Percentiles rank a stretch among this genome's conserved stretches.
Conservation (phyloP, 306 rosid species). For the Inga oerstediana region DNA sequence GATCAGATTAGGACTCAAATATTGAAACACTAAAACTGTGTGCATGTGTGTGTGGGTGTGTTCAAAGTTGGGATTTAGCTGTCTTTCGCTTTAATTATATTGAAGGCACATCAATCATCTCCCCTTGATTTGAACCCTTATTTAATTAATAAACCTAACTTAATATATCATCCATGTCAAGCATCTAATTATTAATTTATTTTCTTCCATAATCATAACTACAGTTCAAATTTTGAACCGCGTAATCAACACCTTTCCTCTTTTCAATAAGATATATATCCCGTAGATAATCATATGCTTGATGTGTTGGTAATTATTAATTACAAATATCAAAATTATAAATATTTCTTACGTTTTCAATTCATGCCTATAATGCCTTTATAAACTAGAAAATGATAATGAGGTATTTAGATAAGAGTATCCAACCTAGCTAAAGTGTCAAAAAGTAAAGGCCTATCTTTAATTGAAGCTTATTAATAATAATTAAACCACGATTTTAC, state of each 20-base stretch:
- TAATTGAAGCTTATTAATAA: no score
- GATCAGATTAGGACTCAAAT: slow-evolving; percentile 7
- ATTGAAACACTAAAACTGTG: slow-evolving; percentile 28
- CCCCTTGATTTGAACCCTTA: slow-evolving; percentile 21
- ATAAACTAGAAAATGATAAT: not conserved
- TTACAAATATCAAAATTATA: not conserved
- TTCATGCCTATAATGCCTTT: not conserved
- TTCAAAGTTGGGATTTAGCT: slow-evolving; percentile 47
- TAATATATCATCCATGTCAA: not conserved
- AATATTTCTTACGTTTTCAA: not conserved
- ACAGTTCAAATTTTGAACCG: not conserved
- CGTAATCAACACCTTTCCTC: not conserved
- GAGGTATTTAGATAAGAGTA: not conserved
- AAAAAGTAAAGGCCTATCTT: no score
- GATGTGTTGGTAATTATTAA: not conserved
- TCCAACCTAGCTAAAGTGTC: not conserved
- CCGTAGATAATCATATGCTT: not conserved
- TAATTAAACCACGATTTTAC: not conserved
- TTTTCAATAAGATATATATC: no score
- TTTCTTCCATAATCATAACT: not conserved
- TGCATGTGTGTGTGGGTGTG: not conserved
- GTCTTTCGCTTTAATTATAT: slow-evolving; percentile 36
- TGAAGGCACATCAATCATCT: slow-evolving; percentile 46
- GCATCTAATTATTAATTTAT: slow-evolving; percentile 10
- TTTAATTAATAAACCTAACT: not conserved